Base-by-base conservation (phyloP, 352 stramenopile genomes). In the Globisporangium mamillatum region DNA sequence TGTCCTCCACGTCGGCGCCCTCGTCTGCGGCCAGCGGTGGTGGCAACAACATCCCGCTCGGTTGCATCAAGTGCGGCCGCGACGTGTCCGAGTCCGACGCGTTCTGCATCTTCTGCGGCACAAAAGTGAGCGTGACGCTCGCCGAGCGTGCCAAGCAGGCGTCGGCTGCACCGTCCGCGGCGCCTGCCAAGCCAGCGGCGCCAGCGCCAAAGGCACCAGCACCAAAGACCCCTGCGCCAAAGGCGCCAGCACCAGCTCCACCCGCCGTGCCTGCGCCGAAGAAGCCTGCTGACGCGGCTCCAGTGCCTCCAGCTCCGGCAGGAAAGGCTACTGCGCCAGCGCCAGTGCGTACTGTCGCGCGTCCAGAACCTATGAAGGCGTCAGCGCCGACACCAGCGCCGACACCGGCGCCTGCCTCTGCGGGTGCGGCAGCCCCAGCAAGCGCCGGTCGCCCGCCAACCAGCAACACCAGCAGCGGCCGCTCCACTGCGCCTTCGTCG, bases 31-130 rank as follows among this genome's bases (percentile, higher is more conserved):
- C 60, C 24, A 60, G 71, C 41, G 63, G 72, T 53, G 74, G 64
- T 64, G 72, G 59, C 65, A 81, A 70, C 73, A 85, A 89, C 77
- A 79, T 75, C 57, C 72, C 70, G 9, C 76, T 90, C 61, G 78
- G 50, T 59, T 95, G 88, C 68, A 80, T 91, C 73, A 93, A 93
- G 66, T 95, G 88, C 65, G 77, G 78, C 62, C 82, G 82, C 61
- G 81, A 91, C 53, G 84, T 95, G 68, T 79, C 86, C 54, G 75
- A 88, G 62, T 62, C 81, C 29, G 88, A 95, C 77, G 76, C 86
- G 52, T 93, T 95, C 75, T 95, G 88, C 73, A 95, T 95, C 75
- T 95, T 90, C 75, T 95, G 88, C 65, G 88, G 88, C 68, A 95
- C 86, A 63, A 94, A 94, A 61, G 86, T 94, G 67, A 88, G 79